phyloP scores from a whole-genome alignment of 2,329 filamentous ascomycete genomes.

The Scedosporium dehoogii region DNA sequence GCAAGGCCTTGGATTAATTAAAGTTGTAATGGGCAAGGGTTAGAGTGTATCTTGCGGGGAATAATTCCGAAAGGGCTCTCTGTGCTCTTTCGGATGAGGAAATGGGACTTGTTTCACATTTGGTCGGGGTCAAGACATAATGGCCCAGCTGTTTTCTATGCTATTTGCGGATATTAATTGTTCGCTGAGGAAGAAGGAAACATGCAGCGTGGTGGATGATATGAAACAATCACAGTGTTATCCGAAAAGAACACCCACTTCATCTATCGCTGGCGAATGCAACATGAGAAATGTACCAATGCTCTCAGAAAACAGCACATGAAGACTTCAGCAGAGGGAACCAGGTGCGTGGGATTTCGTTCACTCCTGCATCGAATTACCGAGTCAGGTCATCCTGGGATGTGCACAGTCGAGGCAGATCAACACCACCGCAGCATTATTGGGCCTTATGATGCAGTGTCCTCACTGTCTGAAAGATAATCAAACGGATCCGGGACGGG shows the following conservation, averaged over 20 bases:
- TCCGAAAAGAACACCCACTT: neutral
- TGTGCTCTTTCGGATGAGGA: neutral
- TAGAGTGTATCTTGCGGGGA: neutral
- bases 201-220: neutral
- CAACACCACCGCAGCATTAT: neutral
- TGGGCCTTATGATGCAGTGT: too few relatives aligned
- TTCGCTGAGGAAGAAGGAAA: neutral
- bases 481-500: slow-evolving; percentile 20
- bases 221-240: neutral
- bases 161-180: neutral
- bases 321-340: neutral
- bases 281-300: neutral
- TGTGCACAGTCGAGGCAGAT: neutral
- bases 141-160: neutral
- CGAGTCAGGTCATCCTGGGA: neutral
- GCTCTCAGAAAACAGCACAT: neutral
- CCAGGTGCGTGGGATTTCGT: neutral
- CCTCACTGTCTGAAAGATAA: slow-evolving; percentile 21
- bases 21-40: neutral
- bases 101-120: too few relatives aligned
- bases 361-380: neutral
- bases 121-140: neutral
- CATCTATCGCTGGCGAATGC: neutral
- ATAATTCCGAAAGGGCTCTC: neutral
- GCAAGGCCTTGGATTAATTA: neutral